Evolutionary conservation across 306 rosid genomes (phyloP).

Genomic region (Hippophae tibetana): DNA sequence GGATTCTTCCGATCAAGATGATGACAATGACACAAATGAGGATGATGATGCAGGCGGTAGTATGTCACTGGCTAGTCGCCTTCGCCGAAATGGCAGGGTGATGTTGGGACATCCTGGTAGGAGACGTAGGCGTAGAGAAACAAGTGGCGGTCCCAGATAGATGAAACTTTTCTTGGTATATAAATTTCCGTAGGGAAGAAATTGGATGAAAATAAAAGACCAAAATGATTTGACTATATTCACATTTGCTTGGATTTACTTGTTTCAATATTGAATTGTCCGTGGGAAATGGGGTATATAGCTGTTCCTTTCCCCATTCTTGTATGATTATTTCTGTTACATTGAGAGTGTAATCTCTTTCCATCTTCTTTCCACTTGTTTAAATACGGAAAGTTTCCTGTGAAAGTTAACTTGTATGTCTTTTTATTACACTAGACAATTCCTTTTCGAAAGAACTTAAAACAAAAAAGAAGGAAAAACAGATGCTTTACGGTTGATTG

Average conservation of each 20-base stretch:
- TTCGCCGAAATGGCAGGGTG: slow-evolving; percentile 56
- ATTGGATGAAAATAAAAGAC: slow-evolving; percentile 23
- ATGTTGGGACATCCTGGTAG: slow-evolving; percentile 65
- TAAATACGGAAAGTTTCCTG: too few species aligned
- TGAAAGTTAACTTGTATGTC: too few species aligned
- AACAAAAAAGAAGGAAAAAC: too few species aligned
- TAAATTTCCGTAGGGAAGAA: slow-evolving; percentile 29
- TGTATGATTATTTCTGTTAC: slow-evolving; percentile 2
- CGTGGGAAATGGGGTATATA: slow-evolving; percentile 23
- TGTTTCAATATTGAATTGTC: slow-evolving; percentile 1
- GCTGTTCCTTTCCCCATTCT: slow-evolving; percentile 24
- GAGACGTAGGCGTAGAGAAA: slow-evolving; percentile 59
- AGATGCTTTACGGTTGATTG: too few species aligned
- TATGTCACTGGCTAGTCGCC: slow-evolving; percentile 65
- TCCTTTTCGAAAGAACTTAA: too few species aligned
- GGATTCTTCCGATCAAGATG: slow-evolving; percentile 49
- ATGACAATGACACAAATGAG: slow-evolving; percentile 16
- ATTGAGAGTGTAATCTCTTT: too few species aligned
- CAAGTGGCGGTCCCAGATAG: slow-evolving; percentile 25
- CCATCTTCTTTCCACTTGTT: too few species aligned
- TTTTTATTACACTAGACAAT: too few species aligned
- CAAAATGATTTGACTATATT: slow-evolving; percentile 30
- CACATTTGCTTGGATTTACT: slow-evolving; percentile 35
- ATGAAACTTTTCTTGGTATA: slow-evolving; percentile 15
- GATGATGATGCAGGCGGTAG: slow-evolving; percentile 33